These are phyloP conservation scores for Halophytophthora polymorphica DNA, from an alignment of 352 stramenopile genomes.

Conservation along the genomic window DNA sequence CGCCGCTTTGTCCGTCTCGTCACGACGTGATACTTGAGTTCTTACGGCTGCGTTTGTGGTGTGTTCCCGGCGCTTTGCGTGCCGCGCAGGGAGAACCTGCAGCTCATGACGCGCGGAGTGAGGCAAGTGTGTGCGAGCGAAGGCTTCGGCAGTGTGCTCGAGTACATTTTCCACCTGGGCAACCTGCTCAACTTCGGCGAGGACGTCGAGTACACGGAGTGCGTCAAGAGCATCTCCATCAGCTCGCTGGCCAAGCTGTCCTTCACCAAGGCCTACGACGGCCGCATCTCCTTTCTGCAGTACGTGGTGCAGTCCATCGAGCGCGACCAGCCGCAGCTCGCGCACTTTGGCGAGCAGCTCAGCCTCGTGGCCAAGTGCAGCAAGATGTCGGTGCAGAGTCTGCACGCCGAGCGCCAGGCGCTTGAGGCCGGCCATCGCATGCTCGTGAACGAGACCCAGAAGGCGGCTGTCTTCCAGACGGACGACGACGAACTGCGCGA, in stretches of 20 bases:
- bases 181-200: slow-evolving; percentile 70
- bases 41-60: slow-evolving; percentile 3
- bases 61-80: background rate
- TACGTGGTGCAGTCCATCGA: slow-evolving; percentile 78
- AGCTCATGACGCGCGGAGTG: slow-evolving; percentile 60
- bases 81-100: slow-evolving; percentile 45
- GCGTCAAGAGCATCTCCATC: slow-evolving; percentile 67
- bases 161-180: slow-evolving; percentile 70
- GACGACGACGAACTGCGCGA: slow-evolving; percentile 23
- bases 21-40: too few species aligned
- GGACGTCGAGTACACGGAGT: slow-evolving; percentile 38
- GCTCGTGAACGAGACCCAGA: slow-evolving; percentile 56
- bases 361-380: slow-evolving; percentile 58
- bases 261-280: slow-evolving; percentile 77
- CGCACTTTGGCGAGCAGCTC: slow-evolving; percentile 59
- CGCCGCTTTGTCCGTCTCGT: background rate
- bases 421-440: slow-evolving; percentile 56
- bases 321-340: slow-evolving; percentile 62
- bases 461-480: slow-evolving; percentile 21
- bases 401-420: slow-evolving; percentile 53
- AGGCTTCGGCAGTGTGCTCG: slow-evolving; percentile 57
- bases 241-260: slow-evolving; percentile 75
- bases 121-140: slow-evolving; percentile 68
- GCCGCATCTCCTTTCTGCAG: slow-evolving; percentile 71
- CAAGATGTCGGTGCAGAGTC: slow-evolving; percentile 57